Percentiles rank a stretch among this genome's conserved stretches.
Evolutionary conservation across 2,329 filamentous ascomycete genomes (phyloP).

Genomic region (Cercospora sesami): DNA sequence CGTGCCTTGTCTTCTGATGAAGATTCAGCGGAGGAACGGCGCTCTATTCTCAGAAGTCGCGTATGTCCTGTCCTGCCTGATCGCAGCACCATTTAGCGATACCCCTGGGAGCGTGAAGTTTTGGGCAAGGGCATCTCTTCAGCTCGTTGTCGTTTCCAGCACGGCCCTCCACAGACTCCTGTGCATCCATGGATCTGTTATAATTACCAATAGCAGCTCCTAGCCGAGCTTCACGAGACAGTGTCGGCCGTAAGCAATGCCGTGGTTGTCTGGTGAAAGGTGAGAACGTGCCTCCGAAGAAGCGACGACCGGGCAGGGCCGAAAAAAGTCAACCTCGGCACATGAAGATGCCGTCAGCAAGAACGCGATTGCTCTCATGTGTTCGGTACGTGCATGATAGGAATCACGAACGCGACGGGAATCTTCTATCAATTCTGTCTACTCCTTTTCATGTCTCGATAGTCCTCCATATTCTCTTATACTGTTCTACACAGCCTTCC

Average conservation of each 20-base stretch:
- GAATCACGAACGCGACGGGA: background rate
- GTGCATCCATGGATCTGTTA: background rate
- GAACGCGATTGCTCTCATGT: constrained; percentile 1
- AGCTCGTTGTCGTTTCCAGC: background rate
- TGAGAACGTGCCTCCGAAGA: background rate
- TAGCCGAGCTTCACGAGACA: background rate
- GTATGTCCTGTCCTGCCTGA: background rate
- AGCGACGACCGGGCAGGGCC: background rate
- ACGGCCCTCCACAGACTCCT: background rate
- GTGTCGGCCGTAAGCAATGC: background rate
- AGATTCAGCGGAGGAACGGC: background rate
- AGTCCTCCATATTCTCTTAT: background rate
- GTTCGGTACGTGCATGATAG: background rate
- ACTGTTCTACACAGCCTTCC: background rate
- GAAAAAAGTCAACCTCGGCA: constrained; percentile 6
- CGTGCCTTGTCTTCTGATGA: background rate
- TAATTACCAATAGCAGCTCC: constrained; percentile 2
- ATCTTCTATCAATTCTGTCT: background rate
- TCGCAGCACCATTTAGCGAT: background rate
- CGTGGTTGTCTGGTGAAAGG: background rate
- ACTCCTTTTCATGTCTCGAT: background rate
- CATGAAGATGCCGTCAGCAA: constrained; percentile 1
- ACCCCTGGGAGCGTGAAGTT: background rate
- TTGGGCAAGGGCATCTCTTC: background rate
- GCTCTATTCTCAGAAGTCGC: background rate